Evolutionary conservation across 2,329 filamentous ascomycete genomes (phyloP).

Genomic region (Microsporum canis): DNA sequence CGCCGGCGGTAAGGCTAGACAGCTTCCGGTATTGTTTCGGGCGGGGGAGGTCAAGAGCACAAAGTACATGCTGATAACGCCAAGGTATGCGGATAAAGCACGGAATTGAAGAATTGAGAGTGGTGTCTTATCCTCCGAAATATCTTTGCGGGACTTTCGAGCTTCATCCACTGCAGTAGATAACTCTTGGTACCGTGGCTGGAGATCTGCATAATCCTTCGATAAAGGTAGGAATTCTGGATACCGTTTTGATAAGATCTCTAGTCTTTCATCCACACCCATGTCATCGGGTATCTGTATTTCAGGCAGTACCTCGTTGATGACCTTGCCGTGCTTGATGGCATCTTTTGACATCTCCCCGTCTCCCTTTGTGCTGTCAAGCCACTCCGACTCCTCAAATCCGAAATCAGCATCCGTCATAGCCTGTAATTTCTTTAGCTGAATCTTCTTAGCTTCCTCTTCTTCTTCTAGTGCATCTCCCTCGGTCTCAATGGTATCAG

Average conservation of each 20-base stretch:
- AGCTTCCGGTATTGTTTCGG: conserved; percentile 44
- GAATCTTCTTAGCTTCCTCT: conserved; percentile 72
- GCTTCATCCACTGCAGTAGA: conserved; percentile 41
- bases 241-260: conserved; percentile 67
- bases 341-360: conserved; percentile 40
- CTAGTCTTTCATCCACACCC: conserved; percentile 59
- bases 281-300: conserved; percentile 71
- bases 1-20: conserved; percentile 57
- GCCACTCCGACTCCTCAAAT: conserved; percentile 83
- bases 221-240: conserved; percentile 84
- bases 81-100: conserved; percentile 74
- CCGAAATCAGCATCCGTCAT: conserved; percentile 90
- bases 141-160: conserved; percentile 39
- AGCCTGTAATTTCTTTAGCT: conserved; percentile 78
- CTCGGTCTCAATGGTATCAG: conserved; percentile 61
- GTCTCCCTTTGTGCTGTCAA: conserved; percentile 43
- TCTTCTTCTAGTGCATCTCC: conserved; percentile 81
- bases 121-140: conserved; percentile 25
- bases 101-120: conserved; percentile 62
- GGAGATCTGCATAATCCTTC: conserved; percentile 64
- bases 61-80: conserved; percentile 84
- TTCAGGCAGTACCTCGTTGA: conserved; percentile 79
- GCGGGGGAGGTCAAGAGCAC: conserved; percentile 76
- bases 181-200: conserved; percentile 50
- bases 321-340: conserved; percentile 43